Percentiles rank a stretch among this genome's conserved stretches.
phyloP scores from a whole-genome alignment of 352 stramenopile species.

The Phytophthora megakarya region DNA sequence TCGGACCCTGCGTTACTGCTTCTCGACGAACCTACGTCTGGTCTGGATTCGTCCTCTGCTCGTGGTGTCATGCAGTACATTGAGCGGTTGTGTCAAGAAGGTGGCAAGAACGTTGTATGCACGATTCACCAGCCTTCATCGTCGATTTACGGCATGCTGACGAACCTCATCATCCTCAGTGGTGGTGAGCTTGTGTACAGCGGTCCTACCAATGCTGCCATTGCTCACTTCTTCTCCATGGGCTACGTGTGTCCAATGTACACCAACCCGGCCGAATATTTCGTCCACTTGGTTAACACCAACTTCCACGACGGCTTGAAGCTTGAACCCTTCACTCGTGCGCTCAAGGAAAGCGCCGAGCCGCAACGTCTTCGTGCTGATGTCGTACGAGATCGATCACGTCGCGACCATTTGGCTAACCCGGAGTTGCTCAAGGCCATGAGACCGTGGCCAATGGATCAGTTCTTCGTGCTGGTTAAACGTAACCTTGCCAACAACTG shows the following conservation, averaged over 20 bases:
- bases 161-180: slow-evolving; percentile 69
- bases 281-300: slow-evolving; percentile 70
- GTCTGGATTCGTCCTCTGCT: slow-evolving; percentile 91
- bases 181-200: slow-evolving; percentile 91
- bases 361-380: slow-evolving; percentile 42
- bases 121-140: slow-evolving; percentile 91
- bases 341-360: slow-evolving; percentile 46
- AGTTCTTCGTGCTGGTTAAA: slow-evolving; percentile 68
- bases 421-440: slow-evolving; percentile 50
- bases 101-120: slow-evolving; percentile 76
- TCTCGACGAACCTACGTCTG: slow-evolving; percentile 94
- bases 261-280: slow-evolving; percentile 79
- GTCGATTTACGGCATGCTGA: slow-evolving; percentile 72
- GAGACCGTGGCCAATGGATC: slow-evolving; percentile 51
- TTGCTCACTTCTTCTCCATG: slow-evolving; percentile 63
- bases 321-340: slow-evolving; percentile 43
- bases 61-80: slow-evolving; percentile 89
- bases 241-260: slow-evolving; percentile 74
- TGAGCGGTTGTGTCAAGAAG: slow-evolving; percentile 54
- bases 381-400: slow-evolving; percentile 45
- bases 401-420: slow-evolving; percentile 41
- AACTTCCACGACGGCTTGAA: slow-evolving; percentile 63
- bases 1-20: slow-evolving; percentile 95
- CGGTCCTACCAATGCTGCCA: slow-evolving; percentile 66
- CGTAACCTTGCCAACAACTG: slow-evolving; percentile 72